Evolutionary conservation across 495 filamentous ascomycete species (phyloP), one percentile per base, ranked within the genome.

Genomic region (Penicillium maclennaniae): DNA sequence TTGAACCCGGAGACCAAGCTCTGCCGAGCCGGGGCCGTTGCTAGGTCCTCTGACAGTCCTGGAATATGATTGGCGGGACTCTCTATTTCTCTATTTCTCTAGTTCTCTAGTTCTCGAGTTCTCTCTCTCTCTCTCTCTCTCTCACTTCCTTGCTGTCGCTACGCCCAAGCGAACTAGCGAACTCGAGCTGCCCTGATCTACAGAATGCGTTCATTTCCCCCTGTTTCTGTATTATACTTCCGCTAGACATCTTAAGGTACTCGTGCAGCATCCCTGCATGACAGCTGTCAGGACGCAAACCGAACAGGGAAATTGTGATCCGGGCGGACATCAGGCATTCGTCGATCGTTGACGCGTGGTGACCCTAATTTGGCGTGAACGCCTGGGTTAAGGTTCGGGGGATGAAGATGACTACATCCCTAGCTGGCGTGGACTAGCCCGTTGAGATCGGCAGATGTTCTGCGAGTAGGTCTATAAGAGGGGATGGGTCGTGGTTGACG

Each of bases 281-380:
- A 34, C 54, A 52, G 54, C 38, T 51, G 48, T 57, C 41, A 47
- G 16, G 48, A 7, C 16, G 8, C 19, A 51, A 57, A 52, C 34
- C 19, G 36, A 34, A 34, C 43, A 41, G 48, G 36, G 49, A 51
- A 48, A 47, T 47, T 47, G 26, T 38, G 54, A 51, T 47, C 21
- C 31, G 31, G 31, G 10, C 31, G 27, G 27, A 31, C 31, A 34
- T 34, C 9, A 28, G 36, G 28, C 40, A 19, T n/a, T 38, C 14
- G 47, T 10, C 16, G 47, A 49, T 42, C 26, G 38, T 19, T 7
- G 23, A 9, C 17, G n/a, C 20, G 48, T 42, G 39, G 39, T 19
- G 48, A 17, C 31, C 42, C 23, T 49, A 7, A 27, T 49, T 41
- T 23, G 47, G 37, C 47, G 41, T 41, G 19, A 28, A 49, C 21